Base-by-base conservation (phyloP, 306 rosid species). In the Heteromeles arbutifolia region DNA sequence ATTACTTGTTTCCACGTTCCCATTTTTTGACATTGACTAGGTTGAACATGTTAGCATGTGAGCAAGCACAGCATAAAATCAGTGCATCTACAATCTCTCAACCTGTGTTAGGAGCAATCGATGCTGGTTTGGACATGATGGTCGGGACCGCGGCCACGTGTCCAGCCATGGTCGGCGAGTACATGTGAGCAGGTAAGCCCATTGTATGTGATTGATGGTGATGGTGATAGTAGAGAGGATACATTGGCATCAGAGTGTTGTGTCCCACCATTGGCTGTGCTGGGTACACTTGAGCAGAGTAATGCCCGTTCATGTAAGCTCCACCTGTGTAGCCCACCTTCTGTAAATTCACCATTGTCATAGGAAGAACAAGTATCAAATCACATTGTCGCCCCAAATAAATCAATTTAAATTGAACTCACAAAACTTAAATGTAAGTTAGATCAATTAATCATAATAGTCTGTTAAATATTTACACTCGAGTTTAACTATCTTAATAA, bases 231-330 rank as follows among this genome's bases (percentile, higher is more conserved):
- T 87, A 90, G 5, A 81, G 45, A 13, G 93, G 97, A 87, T 90
- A 90, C 88, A 87, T 82, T 3, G 96, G 92, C 93, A 92, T 90
- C 93, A 86, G 2, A 67, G 93, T 76, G 83, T 87, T 92, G 9
- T 75, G 90, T 34, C 93, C 89, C 39, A 90, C 79, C 37, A 88
- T 83, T 52, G 77, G 78, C 41, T 90, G 93, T 54, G 93, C 87
- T 32, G 89, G 91, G 59, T 86, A 85, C 83, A 87, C 78, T 15
- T 85, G 85, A 13, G 54, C 54, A 50, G 90, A 66, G 78, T 62
- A 76, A 58, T 87, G 88, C 44, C 97, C 97, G 58, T 84, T 82
- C 90, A 90, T 84, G 83, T 86, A 90, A 74, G 84, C 62, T 67
- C 88, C 86, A 4, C 83, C 84, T 5, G 54, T 81, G 76, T 84